A percentile compares a stretch with the other conserved stretches of the same genome.
These are phyloP conservation scores for Chaetomiaceae sp. DNA, from an alignment of 2,329 filamentous ascomycete species.

Conservation along the genomic window DNA sequence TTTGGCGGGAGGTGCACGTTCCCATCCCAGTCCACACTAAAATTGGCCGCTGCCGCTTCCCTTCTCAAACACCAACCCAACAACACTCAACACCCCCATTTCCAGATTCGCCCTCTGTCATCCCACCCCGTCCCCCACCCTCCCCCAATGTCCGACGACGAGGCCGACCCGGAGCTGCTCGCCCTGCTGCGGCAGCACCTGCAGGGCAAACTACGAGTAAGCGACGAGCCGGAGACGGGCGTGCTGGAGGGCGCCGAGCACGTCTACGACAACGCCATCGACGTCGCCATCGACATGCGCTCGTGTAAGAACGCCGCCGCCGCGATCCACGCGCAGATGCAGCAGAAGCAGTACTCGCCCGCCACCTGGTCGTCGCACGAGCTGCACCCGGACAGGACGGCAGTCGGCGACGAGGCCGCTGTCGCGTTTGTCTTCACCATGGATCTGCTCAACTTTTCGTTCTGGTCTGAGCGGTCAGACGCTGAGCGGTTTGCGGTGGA, in stretches of 20 bases:
- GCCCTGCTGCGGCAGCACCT: slow-evolving; percentile 79
- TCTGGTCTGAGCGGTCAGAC: slow-evolving; percentile 73
- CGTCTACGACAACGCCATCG: slow-evolving; percentile 87
- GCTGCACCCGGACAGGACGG: slow-evolving; percentile 61
- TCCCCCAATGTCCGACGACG: slow-evolving; percentile 56
- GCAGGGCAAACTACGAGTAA: slow-evolving; percentile 48
- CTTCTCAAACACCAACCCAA: not conserved
- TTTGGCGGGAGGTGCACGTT: slow-evolving; percentile 3
- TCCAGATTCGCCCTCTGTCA: not conserved
- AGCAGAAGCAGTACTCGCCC: slow-evolving; percentile 74
- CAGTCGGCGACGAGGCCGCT: slow-evolving; percentile 69
- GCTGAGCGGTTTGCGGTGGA: slow-evolving; percentile 74
- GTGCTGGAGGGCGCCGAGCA: slow-evolving; percentile 78
- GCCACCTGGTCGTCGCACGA: slow-evolving; percentile 83
- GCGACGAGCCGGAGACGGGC: slow-evolving; percentile 65
- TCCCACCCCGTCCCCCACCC: not conserved
- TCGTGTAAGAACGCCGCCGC: slow-evolving; percentile 77
- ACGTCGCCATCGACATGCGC: slow-evolving; percentile 80
- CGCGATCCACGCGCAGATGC: slow-evolving; percentile 74
- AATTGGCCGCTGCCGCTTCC: not conserved
- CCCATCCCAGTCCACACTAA: not conserved
- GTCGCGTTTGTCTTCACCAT: slow-evolving; percentile 95
- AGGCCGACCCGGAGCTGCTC: slow-evolving; percentile 80
- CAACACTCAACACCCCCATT: not conserved
- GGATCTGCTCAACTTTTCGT: slow-evolving; percentile 94